Evolutionary conservation across 1,284 basidiomycete genomes (phyloP).

Genomic region (Marasmius oreades): DNA sequence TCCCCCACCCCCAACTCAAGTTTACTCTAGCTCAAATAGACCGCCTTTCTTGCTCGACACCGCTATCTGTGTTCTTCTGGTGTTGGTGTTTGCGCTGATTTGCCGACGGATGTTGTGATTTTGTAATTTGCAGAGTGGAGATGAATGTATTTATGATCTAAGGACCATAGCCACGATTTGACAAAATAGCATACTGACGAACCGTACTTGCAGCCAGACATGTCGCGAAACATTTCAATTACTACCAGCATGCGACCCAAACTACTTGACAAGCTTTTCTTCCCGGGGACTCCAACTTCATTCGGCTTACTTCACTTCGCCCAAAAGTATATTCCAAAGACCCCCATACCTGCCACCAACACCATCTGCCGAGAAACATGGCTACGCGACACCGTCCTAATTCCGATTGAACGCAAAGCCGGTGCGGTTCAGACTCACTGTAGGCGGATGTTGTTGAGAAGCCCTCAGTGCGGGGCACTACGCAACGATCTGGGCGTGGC

Average conservation of each 20-base stretch:
- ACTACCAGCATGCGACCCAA: background rate
- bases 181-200: no score
- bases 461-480: no score
- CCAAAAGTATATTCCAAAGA: conserved; percentile 44
- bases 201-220: background rate
- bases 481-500: background rate
- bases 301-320: conserved; percentile 49
- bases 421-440: background rate
- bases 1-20: background rate
- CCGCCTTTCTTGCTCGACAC: conserved; percentile 67
- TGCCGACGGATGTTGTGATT: conserved; percentile 54
- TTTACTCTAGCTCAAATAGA: conserved; percentile 20
- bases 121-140: background rate
- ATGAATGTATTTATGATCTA: background rate
- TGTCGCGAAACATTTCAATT: background rate
- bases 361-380: conserved; percentile 51
- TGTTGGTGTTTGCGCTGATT: conserved; percentile 59
- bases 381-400: conserved; percentile 58
- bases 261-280: background rate
- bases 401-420: conserved; percentile 15
- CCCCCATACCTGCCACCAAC: conserved; percentile 26
- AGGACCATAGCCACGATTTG: background rate
- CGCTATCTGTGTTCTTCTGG: conserved; percentile 64
- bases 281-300: conserved; percentile 22
- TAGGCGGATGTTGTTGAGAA: no score